Evolutionary conservation across 805 yeast species (phyloP).

Genomic region (Yamadazyma endophytica): DNA sequence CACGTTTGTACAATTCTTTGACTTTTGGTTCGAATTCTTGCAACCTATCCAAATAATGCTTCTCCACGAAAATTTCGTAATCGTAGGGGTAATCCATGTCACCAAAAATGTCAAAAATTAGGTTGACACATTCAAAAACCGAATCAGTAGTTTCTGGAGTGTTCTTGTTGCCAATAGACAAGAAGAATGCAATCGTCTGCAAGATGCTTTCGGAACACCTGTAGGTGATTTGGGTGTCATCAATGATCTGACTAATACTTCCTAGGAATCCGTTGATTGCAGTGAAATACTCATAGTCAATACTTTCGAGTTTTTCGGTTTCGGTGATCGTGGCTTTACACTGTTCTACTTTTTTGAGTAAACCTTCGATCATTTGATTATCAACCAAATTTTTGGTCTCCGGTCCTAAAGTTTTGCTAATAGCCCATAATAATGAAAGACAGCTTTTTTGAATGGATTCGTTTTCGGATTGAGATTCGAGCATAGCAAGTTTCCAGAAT

Average conservation of each 20-base stretch:
- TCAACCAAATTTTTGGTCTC: slow-evolving; percentile 23
- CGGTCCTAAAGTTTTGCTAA: slow-evolving; percentile 33
- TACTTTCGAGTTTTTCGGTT: slow-evolving; percentile 7
- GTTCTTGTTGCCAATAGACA: slow-evolving; percentile 7
- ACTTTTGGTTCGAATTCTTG: slow-evolving; percentile 11
- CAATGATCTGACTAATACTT: slow-evolving; percentile 43
- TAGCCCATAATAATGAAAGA: slow-evolving; percentile 35
- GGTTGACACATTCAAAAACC: slow-evolving; percentile 58
- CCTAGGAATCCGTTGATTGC: slow-evolving; percentile 52
- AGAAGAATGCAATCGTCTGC: slow-evolving; percentile 14
- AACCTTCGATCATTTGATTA: slow-evolving; percentile 19
- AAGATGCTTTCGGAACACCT: slow-evolving; percentile 44
- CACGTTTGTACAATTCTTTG: slow-evolving; percentile 18
- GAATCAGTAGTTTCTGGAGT: slow-evolving; percentile 33
- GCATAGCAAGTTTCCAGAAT: slow-evolving; percentile 25
- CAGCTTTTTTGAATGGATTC: slow-evolving; percentile 25
- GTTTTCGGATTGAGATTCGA: slow-evolving; percentile 11
- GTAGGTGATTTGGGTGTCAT: slow-evolving; percentile 40
- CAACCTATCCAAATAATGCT: slow-evolving; percentile 41
- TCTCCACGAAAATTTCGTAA: slow-evolving; percentile 56
- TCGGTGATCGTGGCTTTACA: too few relatives aligned
- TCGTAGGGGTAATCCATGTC: slow-evolving; percentile 71
- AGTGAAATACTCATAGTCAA: slow-evolving; percentile 34
- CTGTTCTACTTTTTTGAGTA: slow-evolving; percentile 16
- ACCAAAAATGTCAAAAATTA: slow-evolving; percentile 73